Evolutionary conservation across 2,329 filamentous ascomycete species (phyloP).

Genomic region (Aspergillus carbonarius): DNA sequence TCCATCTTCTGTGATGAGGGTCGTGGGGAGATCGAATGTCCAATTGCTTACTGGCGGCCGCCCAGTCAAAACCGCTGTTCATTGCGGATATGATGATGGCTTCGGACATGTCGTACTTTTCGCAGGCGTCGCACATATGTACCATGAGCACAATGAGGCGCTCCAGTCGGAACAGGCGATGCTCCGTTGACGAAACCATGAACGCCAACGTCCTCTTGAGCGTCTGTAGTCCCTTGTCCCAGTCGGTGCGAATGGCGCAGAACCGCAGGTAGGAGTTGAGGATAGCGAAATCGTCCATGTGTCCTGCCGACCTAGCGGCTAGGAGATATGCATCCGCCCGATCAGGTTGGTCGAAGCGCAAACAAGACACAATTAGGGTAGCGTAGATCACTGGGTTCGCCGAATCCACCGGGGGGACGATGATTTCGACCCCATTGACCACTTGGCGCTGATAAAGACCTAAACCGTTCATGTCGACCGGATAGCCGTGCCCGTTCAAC

Average conservation of each 20-base stretch:
- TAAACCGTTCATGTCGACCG: conserved; percentile 33
- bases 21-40: conserved; percentile 29
- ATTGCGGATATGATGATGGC: conserved; percentile 38
- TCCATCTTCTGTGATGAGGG: conserved; percentile 29
- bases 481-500: conserved; percentile 35
- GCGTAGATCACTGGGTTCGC: conserved; percentile 36
- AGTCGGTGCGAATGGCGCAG: conserved; percentile 37
- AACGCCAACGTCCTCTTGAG: conserved; percentile 37
- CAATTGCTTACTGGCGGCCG: conserved; percentile 24
- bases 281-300: conserved; percentile 38
- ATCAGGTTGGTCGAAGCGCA: conserved; percentile 43
- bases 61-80: conserved; percentile 36
- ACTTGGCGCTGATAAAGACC: conserved; percentile 25
- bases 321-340: conserved; percentile 44
- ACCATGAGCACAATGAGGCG: conserved; percentile 41
- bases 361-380: conserved; percentile 36
- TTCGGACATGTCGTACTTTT: conserved; percentile 29
- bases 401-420: conserved; percentile 35
- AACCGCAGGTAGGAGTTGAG: conserved; percentile 40
- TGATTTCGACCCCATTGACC: conserved; percentile 39
- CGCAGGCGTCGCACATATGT: conserved; percentile 38
- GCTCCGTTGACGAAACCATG: conserved; percentile 36
- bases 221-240: conserved; percentile 35
- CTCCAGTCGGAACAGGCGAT: conserved; percentile 27
- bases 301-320: conserved; percentile 34